phyloP scores from a whole-genome alignment of 441 rosid species.

The Cnidoscolus chayamansa region DNA sequence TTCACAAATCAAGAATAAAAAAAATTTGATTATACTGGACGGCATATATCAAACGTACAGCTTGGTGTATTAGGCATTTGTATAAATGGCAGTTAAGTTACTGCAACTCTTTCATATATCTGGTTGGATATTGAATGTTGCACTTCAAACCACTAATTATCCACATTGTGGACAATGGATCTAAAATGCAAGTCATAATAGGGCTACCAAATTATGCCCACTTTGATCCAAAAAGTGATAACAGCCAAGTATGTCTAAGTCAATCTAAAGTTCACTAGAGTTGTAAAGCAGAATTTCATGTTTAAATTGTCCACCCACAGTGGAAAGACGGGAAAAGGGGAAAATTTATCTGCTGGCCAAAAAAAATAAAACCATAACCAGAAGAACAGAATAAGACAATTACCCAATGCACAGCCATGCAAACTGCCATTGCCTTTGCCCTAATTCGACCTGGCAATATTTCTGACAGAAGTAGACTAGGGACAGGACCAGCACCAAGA shows the following conservation, averaged over 20 bases:
- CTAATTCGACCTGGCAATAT: slow-evolving; percentile 47
- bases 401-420: slow-evolving; percentile 58
- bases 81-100: background rate
- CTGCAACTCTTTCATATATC: background rate
- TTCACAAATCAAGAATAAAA: slow-evolving; percentile 2
- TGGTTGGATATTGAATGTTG: slow-evolving; percentile 1
- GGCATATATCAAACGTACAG: too few relatives aligned
- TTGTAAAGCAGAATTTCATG: background rate
- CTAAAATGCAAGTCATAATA: background rate
- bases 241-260: background rate
- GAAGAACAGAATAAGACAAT: slow-evolving; percentile 21
- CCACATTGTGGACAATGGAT: background rate
- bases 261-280: background rate
- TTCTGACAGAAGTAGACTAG: slow-evolving; percentile 51
- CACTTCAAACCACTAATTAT: background rate
- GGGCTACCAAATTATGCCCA: background rate
- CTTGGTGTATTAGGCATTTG: background rate
- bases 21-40: background rate
- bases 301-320: background rate
- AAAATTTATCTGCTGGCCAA: background rate
- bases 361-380: background rate
- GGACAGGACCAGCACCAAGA: slow-evolving; percentile 57
- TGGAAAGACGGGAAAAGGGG: background rate
- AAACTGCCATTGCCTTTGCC: slow-evolving; percentile 52
- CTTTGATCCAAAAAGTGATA: background rate